phyloP scores from a whole-genome alignment of 192 early-diverging fungal species.

The Rhizophagus prolifer region DNA sequence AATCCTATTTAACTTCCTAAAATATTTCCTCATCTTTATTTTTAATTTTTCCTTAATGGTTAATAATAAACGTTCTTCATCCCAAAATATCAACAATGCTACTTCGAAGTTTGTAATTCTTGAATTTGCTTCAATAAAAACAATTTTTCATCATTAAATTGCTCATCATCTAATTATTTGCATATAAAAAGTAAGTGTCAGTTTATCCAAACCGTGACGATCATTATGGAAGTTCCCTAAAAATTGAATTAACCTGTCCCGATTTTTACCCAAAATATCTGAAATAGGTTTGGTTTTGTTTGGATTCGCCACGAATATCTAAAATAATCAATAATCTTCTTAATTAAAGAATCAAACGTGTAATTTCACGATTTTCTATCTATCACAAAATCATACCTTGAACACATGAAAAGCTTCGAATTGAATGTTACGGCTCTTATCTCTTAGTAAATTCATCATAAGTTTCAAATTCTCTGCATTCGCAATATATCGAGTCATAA shows the following conservation, averaged over 20 bases:
- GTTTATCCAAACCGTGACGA: slow-evolving; percentile 68
- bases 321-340: neutral
- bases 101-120: slow-evolving; percentile 32
- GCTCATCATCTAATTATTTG: slow-evolving; percentile 83
- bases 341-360: neutral
- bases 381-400: slow-evolving; percentile 61
- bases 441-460: slow-evolving; percentile 96
- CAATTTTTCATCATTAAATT: slow-evolving; percentile 98
- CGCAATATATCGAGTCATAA: slow-evolving; percentile 95
- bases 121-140: slow-evolving; percentile 92
- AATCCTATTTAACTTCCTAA: too few relatives aligned
- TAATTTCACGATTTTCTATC: neutral
- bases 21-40: neutral
- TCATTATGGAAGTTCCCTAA: slow-evolving; percentile 94
- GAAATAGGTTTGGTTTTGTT: slow-evolving; percentile 90
- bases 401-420: slow-evolving; percentile 99
- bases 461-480: slow-evolving; percentile 92
- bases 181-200: neutral
- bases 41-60: neutral
- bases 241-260: slow-evolving; percentile 85
- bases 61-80: neutral
- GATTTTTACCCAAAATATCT: slow-evolving; percentile 91
- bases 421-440: slow-evolving; percentile 97
- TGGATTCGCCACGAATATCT: slow-evolving; percentile 98
- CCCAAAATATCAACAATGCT: neutral